Evolutionary conservation across 2,329 filamentous ascomycete genomes (phyloP), one percentile per base, ranked within the genome.

Genomic region (Cordyceps cicadae): DNA sequence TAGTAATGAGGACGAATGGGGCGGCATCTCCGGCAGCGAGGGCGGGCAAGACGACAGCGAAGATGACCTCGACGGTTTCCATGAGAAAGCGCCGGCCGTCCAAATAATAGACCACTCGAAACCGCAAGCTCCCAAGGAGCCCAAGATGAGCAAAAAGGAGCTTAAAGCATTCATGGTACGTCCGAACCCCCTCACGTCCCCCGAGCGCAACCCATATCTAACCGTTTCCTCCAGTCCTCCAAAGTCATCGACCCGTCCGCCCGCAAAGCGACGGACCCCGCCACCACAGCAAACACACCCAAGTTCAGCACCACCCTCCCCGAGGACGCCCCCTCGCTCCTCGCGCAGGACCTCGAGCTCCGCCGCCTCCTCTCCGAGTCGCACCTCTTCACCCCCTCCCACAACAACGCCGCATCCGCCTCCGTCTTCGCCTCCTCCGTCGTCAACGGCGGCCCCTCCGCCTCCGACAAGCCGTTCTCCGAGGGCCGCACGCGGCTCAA

Each of bases 311-410:
- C 67, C 67, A 41, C 74, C 71, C 64, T 74, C 57, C 73, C 80
- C 62, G 84, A 88, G 69, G 83, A 87, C 69, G 81, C 81, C 56
- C 80, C 80, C 64, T 82, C 82, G 12, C 88, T 96, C 63, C 81
- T 97, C 19, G 92, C 92, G 71, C 92, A 97, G 73, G 94, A 97
- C 72, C 85, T 96, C 59, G 92, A 90, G 45, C 85, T 99, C 15
- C 93, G 97, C 72, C 87, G 92, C 52, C 85, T 99, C 46, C 85
- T 99, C 62, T 83, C 87, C 66, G 94, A 99, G 79, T 97, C 92
- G 0, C 92, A 96, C 74, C 87, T 97, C 63, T 85, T 97, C 61
- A 64, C 69, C 14, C 69, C 72, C 15, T 77, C 39, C 39, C 78
- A 81, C 15, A 45, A 53, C 50, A 59, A 54, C 41, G 56, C 56